These are phyloP conservation scores for Roridomyces roridus DNA, from an alignment of 768 basidiomycete species.

Conservation along the genomic window DNA sequence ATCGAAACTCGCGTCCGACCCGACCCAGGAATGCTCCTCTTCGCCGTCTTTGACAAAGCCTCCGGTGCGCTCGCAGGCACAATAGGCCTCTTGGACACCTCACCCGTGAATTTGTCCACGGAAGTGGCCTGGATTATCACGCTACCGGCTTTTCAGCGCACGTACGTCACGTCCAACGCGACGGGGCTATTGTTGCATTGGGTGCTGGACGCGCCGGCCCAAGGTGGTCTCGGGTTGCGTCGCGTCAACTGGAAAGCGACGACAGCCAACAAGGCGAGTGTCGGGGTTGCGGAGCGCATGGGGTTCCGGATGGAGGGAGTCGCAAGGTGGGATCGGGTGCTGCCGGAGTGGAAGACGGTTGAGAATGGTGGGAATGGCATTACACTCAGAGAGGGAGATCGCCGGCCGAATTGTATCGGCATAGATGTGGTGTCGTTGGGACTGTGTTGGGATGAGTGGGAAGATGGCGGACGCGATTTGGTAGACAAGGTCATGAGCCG, in stretches of 20 bases:
- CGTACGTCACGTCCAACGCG: slow-evolving; percentile 65
- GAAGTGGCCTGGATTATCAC: slow-evolving; percentile 65
- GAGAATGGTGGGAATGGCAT: slow-evolving; percentile 42
- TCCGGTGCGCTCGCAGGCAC: slow-evolving; percentile 51
- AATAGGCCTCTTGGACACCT: slow-evolving; percentile 56
- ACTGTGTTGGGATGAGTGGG: slow-evolving; percentile 60
- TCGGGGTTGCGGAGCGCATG: slow-evolving; percentile 59
- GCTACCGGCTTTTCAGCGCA: slow-evolving; percentile 64
- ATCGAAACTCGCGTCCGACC: slow-evolving; percentile 42
- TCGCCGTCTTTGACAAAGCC: slow-evolving; percentile 58
- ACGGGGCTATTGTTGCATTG: slow-evolving; percentile 57
- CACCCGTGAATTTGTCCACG: slow-evolving; percentile 44
- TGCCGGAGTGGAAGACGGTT: slow-evolving; percentile 45
- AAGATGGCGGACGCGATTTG: slow-evolving; percentile 37
- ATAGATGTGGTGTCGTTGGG: slow-evolving; percentile 45
- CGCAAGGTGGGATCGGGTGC: slow-evolving; percentile 59
- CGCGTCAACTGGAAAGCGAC: slow-evolving; percentile 70
- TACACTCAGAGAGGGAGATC: slow-evolving; percentile 35
- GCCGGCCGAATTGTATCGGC: slow-evolving; percentile 30
- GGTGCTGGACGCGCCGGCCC: slow-evolving; percentile 45
- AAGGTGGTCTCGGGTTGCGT: slow-evolving; percentile 58
- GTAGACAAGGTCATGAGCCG: slow-evolving; percentile 35
- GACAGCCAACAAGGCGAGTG: slow-evolving; percentile 50
- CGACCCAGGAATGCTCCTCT: slow-evolving; percentile 46
- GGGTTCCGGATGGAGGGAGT: slow-evolving; percentile 64